Evolutionary conservation across 352 stramenopile species (phyloP), one percentile per base, ranked within the genome.

Genomic region (Phytopythium boreale): DNA sequence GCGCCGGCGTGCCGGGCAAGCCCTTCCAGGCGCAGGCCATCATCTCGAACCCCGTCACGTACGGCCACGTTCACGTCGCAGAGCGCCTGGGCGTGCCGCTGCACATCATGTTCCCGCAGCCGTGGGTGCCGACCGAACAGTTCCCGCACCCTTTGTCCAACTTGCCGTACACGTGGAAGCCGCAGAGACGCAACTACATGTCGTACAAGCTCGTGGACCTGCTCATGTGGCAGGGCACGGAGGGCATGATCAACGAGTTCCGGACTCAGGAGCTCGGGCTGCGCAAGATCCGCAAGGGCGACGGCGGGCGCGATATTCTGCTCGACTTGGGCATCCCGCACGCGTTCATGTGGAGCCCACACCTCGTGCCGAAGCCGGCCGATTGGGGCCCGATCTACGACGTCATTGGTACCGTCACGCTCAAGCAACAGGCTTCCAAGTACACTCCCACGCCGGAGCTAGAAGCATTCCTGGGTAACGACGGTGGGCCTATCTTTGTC

Each of bases 41-140:
- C 56, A 98, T 98, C 71, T 86, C 89, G 19, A 98, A 98, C 68
- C 93, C 93, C 0, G 88, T 96, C 1, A 88, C 79, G 52, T 96
- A 97, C 49, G 92, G 88, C 14, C 92, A 98, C 69, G 79, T 97
- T 37, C 91, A 98, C 65, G 90, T 97, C 4, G 92, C 91, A 7
- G 92, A 98, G 75, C 87, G 88, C n/a, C 79, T 98, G 22, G 90
- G 84, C 0, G 86, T 98, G 12, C 92, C 93, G n/a, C 72, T 98
- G 43, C 93, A 98, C 75, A 96, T 98, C 50, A 97, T 98, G 88
- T 98, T 97, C 59, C 87, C 88, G 1, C 86, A 97, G 61, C 92
- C 90, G 8, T 97, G 89, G 86, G 77, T 77, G 2, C 88, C 88
- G 1, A 97, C 92, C 0, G 75, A 79, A 56, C 77, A 71, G 11